Conservation (phyloP, 352 stramenopile genomes). For the Phytophthora pluvialis region DNA sequence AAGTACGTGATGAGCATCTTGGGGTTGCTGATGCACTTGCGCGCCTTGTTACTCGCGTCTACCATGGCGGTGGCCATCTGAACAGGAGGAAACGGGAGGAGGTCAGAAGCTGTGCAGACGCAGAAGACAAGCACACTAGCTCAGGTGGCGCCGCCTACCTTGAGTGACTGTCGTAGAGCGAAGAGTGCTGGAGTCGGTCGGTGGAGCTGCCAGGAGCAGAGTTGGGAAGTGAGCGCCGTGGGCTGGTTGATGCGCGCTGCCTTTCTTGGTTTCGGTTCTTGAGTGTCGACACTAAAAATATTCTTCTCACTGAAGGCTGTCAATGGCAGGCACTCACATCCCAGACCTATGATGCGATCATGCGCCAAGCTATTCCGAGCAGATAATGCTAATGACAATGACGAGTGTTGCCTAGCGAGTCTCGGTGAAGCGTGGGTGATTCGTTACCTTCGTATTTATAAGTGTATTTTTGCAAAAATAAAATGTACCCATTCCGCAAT, state of each 20-base stretch:
- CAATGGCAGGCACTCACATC: neutral
- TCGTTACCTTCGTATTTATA: conserved; percentile 5
- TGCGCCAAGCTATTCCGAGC: conserved; percentile 17
- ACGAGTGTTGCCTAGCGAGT: neutral
- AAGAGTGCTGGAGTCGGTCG: conserved; percentile 7
- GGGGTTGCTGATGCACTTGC: conserved; percentile 78
- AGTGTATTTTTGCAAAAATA: neutral
- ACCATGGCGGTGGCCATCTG: conserved; percentile 65
- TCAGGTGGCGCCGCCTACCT: conserved; percentile 11
- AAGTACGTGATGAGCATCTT: conserved; percentile 88
- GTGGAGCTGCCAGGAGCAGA: conserved; percentile 22
- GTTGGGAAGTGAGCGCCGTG: conserved; percentile 24
- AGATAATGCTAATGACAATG: neutral
- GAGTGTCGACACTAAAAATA: conserved; percentile 36
- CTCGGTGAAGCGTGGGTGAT: neutral
- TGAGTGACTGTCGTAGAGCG: conserved; percentile 4
- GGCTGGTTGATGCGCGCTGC: neutral
- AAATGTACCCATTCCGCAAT: conserved; percentile 16
- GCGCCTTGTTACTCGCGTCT: conserved; percentile 65
- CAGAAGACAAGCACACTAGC: neutral
- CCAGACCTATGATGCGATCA: conserved; percentile 19
- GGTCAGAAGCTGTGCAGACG: conserved; percentile 8
- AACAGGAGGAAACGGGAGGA: neutral
- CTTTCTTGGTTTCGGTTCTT: conserved; percentile 32
- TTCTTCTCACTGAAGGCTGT: neutral